These are phyloP conservation scores for Nannizzia gypsea DNA, from an alignment of 2,329 filamentous ascomycete genomes.

Conservation along the genomic window DNA sequence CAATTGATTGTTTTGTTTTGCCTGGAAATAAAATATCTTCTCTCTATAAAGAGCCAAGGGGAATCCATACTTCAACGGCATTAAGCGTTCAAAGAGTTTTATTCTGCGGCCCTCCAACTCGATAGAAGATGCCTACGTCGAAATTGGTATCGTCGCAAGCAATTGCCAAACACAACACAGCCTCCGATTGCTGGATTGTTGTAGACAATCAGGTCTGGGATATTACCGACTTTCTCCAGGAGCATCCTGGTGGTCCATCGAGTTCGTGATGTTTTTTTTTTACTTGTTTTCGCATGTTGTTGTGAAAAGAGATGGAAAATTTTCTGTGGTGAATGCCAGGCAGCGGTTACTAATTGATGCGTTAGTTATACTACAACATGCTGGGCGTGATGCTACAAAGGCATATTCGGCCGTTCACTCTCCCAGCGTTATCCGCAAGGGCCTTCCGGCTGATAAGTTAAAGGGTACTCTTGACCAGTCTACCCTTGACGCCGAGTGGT, in stretches of 20 bases:
- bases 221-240: slow-evolving; percentile 52
- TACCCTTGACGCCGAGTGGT: slow-evolving; percentile 41
- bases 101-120: background rate
- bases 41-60: background rate
- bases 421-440: slow-evolving; percentile 36
- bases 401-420: slow-evolving; percentile 37
- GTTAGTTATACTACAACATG: slow-evolving; percentile 36
- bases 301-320: background rate
- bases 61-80: background rate
- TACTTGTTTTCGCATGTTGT: background rate
- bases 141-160: slow-evolving; percentile 7
- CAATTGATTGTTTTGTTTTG: background rate
- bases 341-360: background rate
- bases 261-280: slow-evolving; percentile 16
- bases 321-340: background rate
- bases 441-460: slow-evolving; percentile 34
- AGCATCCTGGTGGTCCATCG: slow-evolving; percentile 49
- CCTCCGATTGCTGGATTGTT: slow-evolving; percentile 53
- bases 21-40: background rate
- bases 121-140: background rate
- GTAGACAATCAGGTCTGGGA: slow-evolving; percentile 58
- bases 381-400: slow-evolving; percentile 35
- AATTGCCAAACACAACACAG: slow-evolving; percentile 32
- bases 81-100: background rate
- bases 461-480: slow-evolving; percentile 40